Evolutionary conservation across 176 grass and related monocot species (phyloP).

Genomic region (Oryza australiensis): DNA sequence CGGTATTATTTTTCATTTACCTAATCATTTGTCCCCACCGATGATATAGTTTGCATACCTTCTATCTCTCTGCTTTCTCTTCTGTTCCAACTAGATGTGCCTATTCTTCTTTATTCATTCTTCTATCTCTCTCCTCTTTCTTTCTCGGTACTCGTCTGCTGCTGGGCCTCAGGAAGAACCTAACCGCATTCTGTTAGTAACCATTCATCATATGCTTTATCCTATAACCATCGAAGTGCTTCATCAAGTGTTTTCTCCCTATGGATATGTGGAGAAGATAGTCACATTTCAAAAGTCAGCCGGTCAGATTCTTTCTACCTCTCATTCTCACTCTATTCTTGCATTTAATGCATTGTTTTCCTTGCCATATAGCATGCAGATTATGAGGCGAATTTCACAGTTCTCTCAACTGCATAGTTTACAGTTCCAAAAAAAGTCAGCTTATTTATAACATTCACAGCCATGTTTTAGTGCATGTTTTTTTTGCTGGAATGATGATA

Average conservation of each 20-base stretch:
- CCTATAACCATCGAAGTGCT: constrained; percentile 99
- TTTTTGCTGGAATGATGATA: constrained; percentile 3
- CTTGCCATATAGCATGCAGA: constrained; percentile 25
- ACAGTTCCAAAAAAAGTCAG: background rate
- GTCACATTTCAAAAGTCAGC: constrained; percentile 99
- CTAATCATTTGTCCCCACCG: constrained; percentile 30
- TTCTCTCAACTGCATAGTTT: constrained; percentile 14
- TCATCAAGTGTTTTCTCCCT: constrained; percentile 96
- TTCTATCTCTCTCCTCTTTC: constrained; percentile 60
- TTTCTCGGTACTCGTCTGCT: constrained; percentile 59
- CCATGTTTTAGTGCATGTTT: constrained; percentile 24
- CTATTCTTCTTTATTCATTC: constrained; percentile 69
- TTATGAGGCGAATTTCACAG: constrained; percentile 11
- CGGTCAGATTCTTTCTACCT: constrained; percentile 68
- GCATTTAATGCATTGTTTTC: constrained; percentile 26
- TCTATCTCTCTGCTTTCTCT: constrained; percentile 48
- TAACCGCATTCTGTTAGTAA: constrained; percentile 99
- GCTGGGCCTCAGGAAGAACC: constrained; percentile 85
- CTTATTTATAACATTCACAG: background rate
- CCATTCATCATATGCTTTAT: constrained; percentile 98
- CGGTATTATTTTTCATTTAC: constrained; percentile 15
- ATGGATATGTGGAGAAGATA: constrained; percentile 99
- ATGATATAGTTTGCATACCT: constrained; percentile 44
- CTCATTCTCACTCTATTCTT: constrained; percentile 35
- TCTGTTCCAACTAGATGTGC: constrained; percentile 52